Base-by-base conservation (phyloP, 1,284 basidiomycete genomes). In the Erythrobasidium hasegawianum region DNA sequence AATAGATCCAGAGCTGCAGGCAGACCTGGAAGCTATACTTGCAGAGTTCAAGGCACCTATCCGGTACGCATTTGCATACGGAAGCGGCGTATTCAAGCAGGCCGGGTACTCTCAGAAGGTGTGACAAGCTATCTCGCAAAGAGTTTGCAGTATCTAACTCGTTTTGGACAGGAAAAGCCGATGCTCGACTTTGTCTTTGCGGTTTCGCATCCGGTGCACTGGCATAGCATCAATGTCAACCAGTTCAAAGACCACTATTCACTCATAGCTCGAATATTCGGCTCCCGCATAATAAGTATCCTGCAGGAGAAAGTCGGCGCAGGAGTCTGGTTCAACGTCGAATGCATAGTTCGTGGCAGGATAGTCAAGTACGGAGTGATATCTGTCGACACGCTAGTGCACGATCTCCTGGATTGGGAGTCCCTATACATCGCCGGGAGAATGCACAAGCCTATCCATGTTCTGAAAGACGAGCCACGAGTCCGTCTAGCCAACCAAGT, bases 301-400 rank as follows among this genome's bases (percentile, higher is more conserved):
- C 80, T 95, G 54, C 88, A 97, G 78, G 85, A 86, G 22, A 72
- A 73, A 22, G 73, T 88, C 10, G 86, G 86, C 1, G 95, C 95
- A 0, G 91, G 90, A 4, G 83, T 97, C 40, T 99, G 95, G 95
- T 97, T 94, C 77, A 94, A 95, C 72, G 85, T 92, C 0, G 89
- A 87, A 78, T 86, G 93, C 43, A 83, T 85, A n/a, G 85, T 93
- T 76, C 83, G 85, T 55, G 90, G 87, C 54, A 84, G 88, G 72
- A 90, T 94, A 57, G 89, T 97, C 79, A 99, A 99, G 79, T 99
- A 99, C 76, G 95, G 95, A n/a, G 87, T 97, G 26, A 93, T 95
- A 38, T 91, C 90, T 0, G 84, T 96, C 8, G 89, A 95, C 72
- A 87, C 87, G 64, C 83, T 99, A 29, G 91, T 89, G 72, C 83